These are phyloP conservation scores for Scheffersomyces insectosa DNA, from an alignment of 1,139 yeast genomes.

Conservation along the genomic window DNA sequence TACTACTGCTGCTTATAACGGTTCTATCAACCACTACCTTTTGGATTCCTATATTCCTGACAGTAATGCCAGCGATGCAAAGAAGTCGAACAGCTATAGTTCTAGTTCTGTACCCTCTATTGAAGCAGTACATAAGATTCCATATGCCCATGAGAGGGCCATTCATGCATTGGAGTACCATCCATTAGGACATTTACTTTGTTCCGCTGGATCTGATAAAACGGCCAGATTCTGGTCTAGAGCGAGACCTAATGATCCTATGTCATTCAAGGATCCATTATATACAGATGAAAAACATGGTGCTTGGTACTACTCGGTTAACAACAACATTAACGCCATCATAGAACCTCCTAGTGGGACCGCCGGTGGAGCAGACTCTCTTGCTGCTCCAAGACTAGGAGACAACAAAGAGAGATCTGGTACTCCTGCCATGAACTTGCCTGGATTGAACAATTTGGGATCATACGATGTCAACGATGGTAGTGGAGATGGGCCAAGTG, in stretches of 20 bases:
- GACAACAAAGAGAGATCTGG: neutral
- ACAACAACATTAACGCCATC: slow-evolving; percentile 63
- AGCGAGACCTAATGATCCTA: slow-evolving; percentile 86
- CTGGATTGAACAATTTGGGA: slow-evolving; percentile 24
- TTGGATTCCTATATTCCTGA: slow-evolving; percentile 54
- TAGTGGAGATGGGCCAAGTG: slow-evolving; percentile 2
- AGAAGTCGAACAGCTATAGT: slow-evolving; percentile 12
- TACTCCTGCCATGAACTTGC: slow-evolving; percentile 17
- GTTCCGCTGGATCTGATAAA: slow-evolving; percentile 93
- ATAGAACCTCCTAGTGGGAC: slow-evolving; percentile 32
- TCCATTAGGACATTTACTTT: slow-evolving; percentile 87
- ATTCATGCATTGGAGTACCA: slow-evolving; percentile 89
- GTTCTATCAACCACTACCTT: slow-evolving; percentile 77
- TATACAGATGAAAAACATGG: slow-evolving; percentile 71
- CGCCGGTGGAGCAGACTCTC: neutral
- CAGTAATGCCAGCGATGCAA: slow-evolving; percentile 16
- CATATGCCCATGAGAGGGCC: slow-evolving; percentile 93
- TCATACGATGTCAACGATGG: neutral
- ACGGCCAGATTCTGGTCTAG: slow-evolving; percentile 96
- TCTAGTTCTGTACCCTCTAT: slow-evolving; percentile 24
- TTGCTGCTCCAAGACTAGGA: neutral
- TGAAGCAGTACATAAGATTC: slow-evolving; percentile 66
- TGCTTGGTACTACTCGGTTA: slow-evolving; percentile 73
- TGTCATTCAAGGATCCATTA: slow-evolving; percentile 79
- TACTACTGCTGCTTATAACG: slow-evolving; percentile 88